These are phyloP conservation scores for Pseudocercospora fuligena DNA, from an alignment of 2,329 filamentous ascomycete genomes.

Conservation along the genomic window DNA sequence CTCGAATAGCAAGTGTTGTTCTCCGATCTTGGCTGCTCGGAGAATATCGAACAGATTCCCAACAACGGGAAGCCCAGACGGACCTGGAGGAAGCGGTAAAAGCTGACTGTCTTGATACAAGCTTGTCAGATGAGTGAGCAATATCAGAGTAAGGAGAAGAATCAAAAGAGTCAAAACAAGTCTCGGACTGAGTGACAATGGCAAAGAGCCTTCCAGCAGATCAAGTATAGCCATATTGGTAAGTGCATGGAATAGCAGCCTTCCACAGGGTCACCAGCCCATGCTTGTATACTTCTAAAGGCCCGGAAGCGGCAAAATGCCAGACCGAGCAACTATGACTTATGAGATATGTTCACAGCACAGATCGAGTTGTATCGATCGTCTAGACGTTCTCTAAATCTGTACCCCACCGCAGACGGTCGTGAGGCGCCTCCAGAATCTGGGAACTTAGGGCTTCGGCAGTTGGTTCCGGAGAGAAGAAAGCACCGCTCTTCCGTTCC, in stretches of 20 bases:
- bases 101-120: not conserved
- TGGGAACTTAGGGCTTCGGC: not conserved
- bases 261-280: not conserved
- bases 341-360: not conserved
- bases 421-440: not conserved
- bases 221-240: not conserved
- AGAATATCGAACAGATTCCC: slow-evolving; percentile 11
- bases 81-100: slow-evolving; percentile 8
- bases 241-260: not conserved
- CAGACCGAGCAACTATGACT: not conserved
- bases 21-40: slow-evolving; percentile 8
- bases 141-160: not conserved
- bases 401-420: not conserved
- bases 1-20: slow-evolving; percentile 16
- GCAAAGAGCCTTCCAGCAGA: not conserved
- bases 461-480: not conserved
- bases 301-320: not conserved
- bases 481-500: too few relatives aligned
- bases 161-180: not conserved
- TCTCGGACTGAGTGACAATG: not conserved
- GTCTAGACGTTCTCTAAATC: not conserved
- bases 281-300: not conserved
- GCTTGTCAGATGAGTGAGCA: not conserved
- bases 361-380: not conserved
- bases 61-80: not conserved